Evolutionary conservation across 108 stramenopile species (phyloP), one percentile per base, ranked within the genome.

Genomic region (Cyclotella baltica): DNA sequence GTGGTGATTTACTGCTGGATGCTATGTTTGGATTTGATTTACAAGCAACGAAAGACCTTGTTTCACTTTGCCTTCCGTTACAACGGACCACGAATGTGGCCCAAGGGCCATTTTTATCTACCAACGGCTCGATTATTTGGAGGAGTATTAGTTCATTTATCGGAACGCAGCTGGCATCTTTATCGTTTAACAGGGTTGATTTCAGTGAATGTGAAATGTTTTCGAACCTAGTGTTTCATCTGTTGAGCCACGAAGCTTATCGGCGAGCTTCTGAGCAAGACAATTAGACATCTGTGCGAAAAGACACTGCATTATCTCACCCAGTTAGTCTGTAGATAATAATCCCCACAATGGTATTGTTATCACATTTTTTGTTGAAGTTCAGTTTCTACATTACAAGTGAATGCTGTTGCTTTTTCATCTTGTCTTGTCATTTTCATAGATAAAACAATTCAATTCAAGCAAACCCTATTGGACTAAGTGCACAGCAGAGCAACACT

Each of bases 101-200:
- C n/a, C 11, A 52, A 52, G 51, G n/a, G 11, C 19, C 51, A 13
- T 52, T 52, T n/a, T 4, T 20, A 52, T 52, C 51, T 19, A 20
- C 4, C 4, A 52, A 20, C 18, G 11, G 51, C n/a, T n/a, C 51
- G n/a, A 52, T 52, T 52, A 4, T 52, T 4, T 52, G 51, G 51
- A 10, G n/a, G n/a, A n/a, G 51, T 10, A 52, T 52, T 4, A n/a
- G n/a, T 52, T 52, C 51, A 52, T 52, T n/a, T n/a, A 52, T 52
- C n/a, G 18, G n/a, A 20, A 20, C 11, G 4, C 11, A n/a, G 19
- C n/a, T 52, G 51, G n/a, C 11, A n/a, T n/a, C 4, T 10, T 10
- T 52, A 4, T 19, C 51, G 11, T 52, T 52, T n/a, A 52, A 52
- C n/a, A 52, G 19, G n/a, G 51, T 52, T 52, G 51, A 20, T 19